A percentile compares a stretch with the other conserved stretches of the same genome.
phyloP scores from a whole-genome alignment of 306 rosid genomes.

The Urtica urens region DNA sequence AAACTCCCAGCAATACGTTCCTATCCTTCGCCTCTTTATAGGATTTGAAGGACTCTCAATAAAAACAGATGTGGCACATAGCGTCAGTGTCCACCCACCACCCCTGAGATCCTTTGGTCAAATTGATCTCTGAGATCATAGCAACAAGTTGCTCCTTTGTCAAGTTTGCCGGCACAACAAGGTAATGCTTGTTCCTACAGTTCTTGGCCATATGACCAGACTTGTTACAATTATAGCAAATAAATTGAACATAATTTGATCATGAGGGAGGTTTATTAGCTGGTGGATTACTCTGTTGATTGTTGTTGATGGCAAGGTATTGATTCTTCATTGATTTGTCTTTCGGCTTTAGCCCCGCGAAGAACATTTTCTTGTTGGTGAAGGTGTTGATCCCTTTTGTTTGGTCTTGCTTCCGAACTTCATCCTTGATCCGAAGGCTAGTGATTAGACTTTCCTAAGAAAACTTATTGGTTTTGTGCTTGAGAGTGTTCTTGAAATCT shows the following conservation, averaged over 20 bases:
- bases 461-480: background rate
- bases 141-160: background rate
- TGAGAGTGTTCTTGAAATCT: background rate
- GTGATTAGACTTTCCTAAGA: conserved; percentile 1
- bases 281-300: too few species aligned
- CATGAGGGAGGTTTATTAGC: background rate
- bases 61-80: background rate
- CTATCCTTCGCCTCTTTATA: background rate
- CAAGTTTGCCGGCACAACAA: background rate
- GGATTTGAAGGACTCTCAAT: too few species aligned
- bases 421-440: background rate
- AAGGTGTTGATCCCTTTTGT: background rate
- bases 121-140: background rate
- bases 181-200: background rate
- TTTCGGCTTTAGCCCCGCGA: background rate
- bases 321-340: background rate
- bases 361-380: background rate
- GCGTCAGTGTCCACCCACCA: background rate
- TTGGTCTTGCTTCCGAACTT: background rate
- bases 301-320: too few species aligned
- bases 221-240: background rate
- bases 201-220: background rate
- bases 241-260: too few species aligned
- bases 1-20: background rate
- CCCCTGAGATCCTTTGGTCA: background rate